These are phyloP conservation scores for Mollisia scopiformis DNA, from an alignment of 2,329 filamentous ascomycete species.

Conservation along the genomic window DNA sequence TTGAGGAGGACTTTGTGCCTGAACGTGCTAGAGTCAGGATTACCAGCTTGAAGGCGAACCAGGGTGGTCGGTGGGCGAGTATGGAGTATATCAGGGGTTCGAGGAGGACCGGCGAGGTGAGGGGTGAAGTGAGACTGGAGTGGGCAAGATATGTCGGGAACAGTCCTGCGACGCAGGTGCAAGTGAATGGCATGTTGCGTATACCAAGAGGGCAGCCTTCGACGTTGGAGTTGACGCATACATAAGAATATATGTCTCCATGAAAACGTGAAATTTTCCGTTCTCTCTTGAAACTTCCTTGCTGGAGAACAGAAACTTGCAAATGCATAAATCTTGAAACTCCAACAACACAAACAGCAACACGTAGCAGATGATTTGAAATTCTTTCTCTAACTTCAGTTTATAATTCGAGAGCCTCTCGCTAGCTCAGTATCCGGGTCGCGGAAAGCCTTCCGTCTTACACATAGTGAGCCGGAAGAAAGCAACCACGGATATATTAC, in stretches of 20 bases:
- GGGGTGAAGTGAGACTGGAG: background rate
- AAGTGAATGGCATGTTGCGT: background rate
- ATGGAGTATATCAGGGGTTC: background rate
- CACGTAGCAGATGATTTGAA: too few relatives aligned
- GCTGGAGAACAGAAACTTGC: background rate
- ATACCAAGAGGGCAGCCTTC: background rate
- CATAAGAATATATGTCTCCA: background rate
- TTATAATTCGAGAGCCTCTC: too few relatives aligned
- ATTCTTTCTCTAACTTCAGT: too few relatives aligned
- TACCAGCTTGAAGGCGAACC: background rate
- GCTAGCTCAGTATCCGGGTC: too few relatives aligned
- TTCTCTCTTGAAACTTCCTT: background rate
- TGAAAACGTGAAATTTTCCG: background rate
- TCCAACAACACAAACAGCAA: too few relatives aligned
- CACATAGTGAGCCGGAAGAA: too few relatives aligned
- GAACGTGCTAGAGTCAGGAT: background rate
- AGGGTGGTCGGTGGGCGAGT: background rate
- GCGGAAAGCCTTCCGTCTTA: too few relatives aligned
- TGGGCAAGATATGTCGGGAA: background rate
- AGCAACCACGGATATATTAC: too few relatives aligned
- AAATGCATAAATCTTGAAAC: too few relatives aligned
- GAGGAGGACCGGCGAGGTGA: background rate
- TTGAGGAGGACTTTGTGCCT: conserved; percentile 3
- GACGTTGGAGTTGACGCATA: background rate
- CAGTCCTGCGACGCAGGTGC: background rate